Evolutionary conservation across 2,329 filamentous ascomycete species (phyloP), one percentile per base, ranked within the genome.

Genomic region (Aspergillus puulaauensis): DNA sequence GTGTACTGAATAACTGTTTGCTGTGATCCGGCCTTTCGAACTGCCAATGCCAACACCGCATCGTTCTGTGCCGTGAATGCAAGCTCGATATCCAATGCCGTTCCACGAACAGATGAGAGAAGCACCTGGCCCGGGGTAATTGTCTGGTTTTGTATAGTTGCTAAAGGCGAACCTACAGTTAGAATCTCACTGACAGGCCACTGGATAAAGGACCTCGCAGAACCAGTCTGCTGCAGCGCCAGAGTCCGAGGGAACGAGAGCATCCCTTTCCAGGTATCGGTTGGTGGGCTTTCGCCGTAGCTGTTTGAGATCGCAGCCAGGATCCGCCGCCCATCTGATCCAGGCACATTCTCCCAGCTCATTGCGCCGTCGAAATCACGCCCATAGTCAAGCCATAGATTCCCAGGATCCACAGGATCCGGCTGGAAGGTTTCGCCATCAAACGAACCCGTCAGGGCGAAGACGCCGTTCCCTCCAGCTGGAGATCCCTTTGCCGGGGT

Each of bases 171-270:
- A 4, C 51, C 24, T 21, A 54, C 15, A 12, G 15, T 41, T 4
- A n/a, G 11, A 15, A 58, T 21, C n/a, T 58, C 60, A n/a, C 8
- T 23, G 23, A 62, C 43, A 17, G 60, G 60, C 12, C 44, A 31
- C 39, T 62, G 57, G n/a, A 62, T 35, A 46, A 62, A 62, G 37
- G 37, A 47, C 41, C 39, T n/a, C 35, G 39, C 21, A 12, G 46
- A 35, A 6, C 39, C 58, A 2, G 33, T 55, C 37, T 58, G 27
- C 44, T 62, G 46, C 14, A 62, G 54, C 2, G 51, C 39, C 19
- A 62, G 33, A 1, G 60, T 60, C 2, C 58, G 60, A 24, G 60
- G 60, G 15, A 62, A 58, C 7, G 57, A 60, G 17, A 58, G 54
- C 54, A 62, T 49, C 14, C 60, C 58, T 11, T 52, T 62, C 57